Base-by-base conservation (phyloP, 257 asterid genomes). In the Solanum habrochaites region DNA sequence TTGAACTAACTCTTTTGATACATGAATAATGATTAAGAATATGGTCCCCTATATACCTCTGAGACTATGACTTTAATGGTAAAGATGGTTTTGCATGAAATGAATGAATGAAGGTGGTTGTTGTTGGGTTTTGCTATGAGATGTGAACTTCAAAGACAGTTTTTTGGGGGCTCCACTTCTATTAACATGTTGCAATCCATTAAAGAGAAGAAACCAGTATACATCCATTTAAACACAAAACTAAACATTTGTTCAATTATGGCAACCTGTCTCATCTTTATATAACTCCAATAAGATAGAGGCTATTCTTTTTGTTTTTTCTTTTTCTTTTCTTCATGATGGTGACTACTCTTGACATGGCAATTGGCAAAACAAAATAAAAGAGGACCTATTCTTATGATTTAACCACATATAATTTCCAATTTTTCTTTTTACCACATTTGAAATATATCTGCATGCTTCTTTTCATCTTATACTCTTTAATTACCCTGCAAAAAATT, bases 31-130 rank as follows among this genome's bases (percentile, higher is more conserved):
- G 39, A 45, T 67, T 67, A 67, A 67, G 56, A 49, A 74, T 15
- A 83, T 88, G 94, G 96, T 91, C 92, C 95, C 95, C 93, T 83
- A 85, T 20, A 11, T 83, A 67, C 88, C 83, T 83, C 83, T 62
- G 66, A 77, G 90, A 87, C 66, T 71, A 47, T 83, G 91, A 90
- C 91, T 85, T 89, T 70, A 86, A 74, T 91, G 92, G 94, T 88
- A 88, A 90, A 87, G 87, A 78, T 85, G 87, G 86, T 49, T 85
- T 87, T 89, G 82, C 88, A 72, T 37, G 81, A 72, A 72, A 88
- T 91, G 89, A 87, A 88, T 91, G 89, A 88, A 86, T 86, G 92
- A 89, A 87, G 89, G 40, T 29, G 27, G 69, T 49, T 87, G 90
- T 91, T 78, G 90, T 9, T 35, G 87, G 88, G 88, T 78, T 83